These are phyloP conservation scores for Fusarium keratoplasticum DNA, from an alignment of 2,329 filamentous ascomycete genomes.

Conservation along the genomic window DNA sequence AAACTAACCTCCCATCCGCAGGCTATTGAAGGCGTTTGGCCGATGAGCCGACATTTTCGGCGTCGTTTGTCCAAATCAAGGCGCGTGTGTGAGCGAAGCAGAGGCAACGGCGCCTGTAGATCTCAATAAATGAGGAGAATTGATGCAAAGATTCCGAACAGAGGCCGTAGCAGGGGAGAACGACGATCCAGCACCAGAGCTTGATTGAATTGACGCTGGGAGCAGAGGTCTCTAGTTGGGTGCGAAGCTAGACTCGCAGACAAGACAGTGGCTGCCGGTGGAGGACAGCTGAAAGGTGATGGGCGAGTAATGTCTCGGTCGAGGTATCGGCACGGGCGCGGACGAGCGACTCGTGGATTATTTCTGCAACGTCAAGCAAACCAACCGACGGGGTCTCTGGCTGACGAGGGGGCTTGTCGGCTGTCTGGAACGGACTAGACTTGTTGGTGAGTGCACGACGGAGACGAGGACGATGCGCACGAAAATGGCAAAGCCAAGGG, in stretches of 20 bases:
- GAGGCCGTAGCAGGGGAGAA: slow-evolving; percentile 54
- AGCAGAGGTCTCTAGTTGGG: slow-evolving; percentile 19
- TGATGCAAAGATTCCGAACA: slow-evolving; percentile 40
- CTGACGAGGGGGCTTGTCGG: slow-evolving; percentile 18
- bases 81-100: slow-evolving; percentile 43
- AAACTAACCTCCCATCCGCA: slow-evolving; percentile 96
- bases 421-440: slow-evolving; percentile 34
- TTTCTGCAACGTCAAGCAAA: slow-evolving; percentile 28
- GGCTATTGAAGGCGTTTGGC: slow-evolving; percentile 84
- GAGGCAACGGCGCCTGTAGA: slow-evolving; percentile 36
- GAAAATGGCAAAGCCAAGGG: slow-evolving; percentile 44
- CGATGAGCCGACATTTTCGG: slow-evolving; percentile 85
- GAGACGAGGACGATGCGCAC: slow-evolving; percentile 35
- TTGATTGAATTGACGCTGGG: slow-evolving; percentile 34
- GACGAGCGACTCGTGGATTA: slow-evolving; percentile 37
- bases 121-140: slow-evolving; percentile 46
- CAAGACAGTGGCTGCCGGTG: slow-evolving; percentile 32
- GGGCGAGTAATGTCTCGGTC: slow-evolving; percentile 42
- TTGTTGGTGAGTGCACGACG: slow-evolving; percentile 40
- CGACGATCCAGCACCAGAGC: slow-evolving; percentile 30
- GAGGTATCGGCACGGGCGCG: slow-evolving; percentile 41
- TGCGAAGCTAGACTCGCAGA: slow-evolving; percentile 34
- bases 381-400: slow-evolving; percentile 18
- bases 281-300: slow-evolving; percentile 33
- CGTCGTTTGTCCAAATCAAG: slow-evolving; percentile 41